Conservation (phyloP, 2,329 filamentous ascomycete species). For the Aureobasidium sp. region DNA sequence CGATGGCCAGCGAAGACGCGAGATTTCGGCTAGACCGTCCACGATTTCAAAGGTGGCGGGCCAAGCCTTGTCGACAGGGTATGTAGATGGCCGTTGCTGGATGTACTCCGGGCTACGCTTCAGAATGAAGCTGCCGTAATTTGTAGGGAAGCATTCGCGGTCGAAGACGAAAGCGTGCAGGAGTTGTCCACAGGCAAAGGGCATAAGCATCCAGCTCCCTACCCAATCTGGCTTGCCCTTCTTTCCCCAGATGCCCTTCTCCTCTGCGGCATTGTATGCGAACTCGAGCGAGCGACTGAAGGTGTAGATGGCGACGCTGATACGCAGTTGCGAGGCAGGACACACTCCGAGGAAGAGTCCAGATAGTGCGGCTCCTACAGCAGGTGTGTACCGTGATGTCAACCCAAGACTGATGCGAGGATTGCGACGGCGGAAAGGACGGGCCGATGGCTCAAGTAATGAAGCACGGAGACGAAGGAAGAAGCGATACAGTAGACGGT, state of each 20-base stretch:
- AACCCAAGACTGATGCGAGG: constrained; percentile 64
- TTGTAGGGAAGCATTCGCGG: constrained; percentile 43
- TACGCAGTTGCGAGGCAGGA: constrained; percentile 60
- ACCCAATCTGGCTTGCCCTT: constrained; percentile 60
- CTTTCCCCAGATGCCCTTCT: constrained; percentile 26
- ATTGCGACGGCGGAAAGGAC: constrained; percentile 74
- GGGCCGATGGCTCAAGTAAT: constrained; percentile 64
- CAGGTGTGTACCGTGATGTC: constrained; percentile 76
- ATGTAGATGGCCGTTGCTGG: constrained; percentile 59
- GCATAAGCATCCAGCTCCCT: constrained; percentile 44
- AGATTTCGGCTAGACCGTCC: constrained; percentile 73
- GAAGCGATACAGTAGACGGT: constrained; percentile 85
- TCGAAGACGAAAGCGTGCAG: constrained; percentile 44
- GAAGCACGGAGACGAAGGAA: constrained; percentile 70
- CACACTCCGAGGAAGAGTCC: constrained; percentile 77
- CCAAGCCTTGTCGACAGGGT: constrained; percentile 62
- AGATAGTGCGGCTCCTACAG: constrained; percentile 80
- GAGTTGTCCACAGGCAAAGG: constrained; percentile 39
- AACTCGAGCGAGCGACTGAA: constrained; percentile 79
- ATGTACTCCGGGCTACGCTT: constrained; percentile 71
- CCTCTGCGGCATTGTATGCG: constrained; percentile 73
- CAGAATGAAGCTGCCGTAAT: constrained; percentile 57
- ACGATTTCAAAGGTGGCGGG: constrained; percentile 67
- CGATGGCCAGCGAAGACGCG: constrained; percentile 74
- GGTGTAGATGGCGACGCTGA: constrained; percentile 74